phyloP scores from a whole-genome alignment of 805 yeast genomes.

The Pichia rugopelliculosa region DNA sequence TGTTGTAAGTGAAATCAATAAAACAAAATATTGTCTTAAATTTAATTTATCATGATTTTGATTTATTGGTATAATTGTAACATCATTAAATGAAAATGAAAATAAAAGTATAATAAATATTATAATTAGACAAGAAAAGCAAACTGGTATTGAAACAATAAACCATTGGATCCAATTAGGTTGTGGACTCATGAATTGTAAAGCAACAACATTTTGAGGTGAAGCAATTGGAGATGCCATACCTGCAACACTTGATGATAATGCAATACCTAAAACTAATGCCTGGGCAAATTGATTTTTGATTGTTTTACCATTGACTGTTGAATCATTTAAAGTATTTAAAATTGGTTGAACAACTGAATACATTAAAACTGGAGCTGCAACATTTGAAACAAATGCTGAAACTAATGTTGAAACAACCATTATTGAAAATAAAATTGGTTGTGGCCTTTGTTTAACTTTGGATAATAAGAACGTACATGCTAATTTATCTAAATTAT shows the following conservation, averaged over 20 bases:
- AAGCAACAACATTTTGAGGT: constrained; percentile 90
- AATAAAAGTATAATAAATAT: constrained; percentile 70
- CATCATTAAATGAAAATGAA: constrained; percentile 44
- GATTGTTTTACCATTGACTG: constrained; percentile 23
- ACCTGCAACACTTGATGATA: constrained; percentile 91
- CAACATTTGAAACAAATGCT: constrained; percentile 96
- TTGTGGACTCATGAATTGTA: constrained; percentile 78
- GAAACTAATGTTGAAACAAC: constrained; percentile 76
- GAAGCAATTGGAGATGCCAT: constrained; percentile 97
- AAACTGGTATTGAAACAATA: constrained; percentile 75
- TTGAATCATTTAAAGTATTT: constrained; percentile 72
- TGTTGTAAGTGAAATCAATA: constrained; percentile 58
- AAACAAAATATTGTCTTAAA: constrained; percentile 66
- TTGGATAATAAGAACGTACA: constrained; percentile 74
- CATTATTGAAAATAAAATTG: constrained; percentile 76
- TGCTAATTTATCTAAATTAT: constrained; percentile 76
- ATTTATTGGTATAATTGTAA: constrained; percentile 52
- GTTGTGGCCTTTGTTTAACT: constrained; percentile 82
- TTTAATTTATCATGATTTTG: constrained; percentile 61
- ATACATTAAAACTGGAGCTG: constrained; percentile 90
- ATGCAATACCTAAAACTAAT: constrained; percentile 81
- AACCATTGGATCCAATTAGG: constrained; percentile 94
- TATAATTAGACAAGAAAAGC: constrained; percentile 50
- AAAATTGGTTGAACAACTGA: constrained; percentile 87
- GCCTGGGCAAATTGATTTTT: constrained; percentile 61